A percentile compares a stretch with the other conserved stretches of the same genome.
These are phyloP conservation scores for Gaeumannomyces sp. DNA, from an alignment of 2,329 filamentous ascomycete species.

Conservation along the genomic window DNA sequence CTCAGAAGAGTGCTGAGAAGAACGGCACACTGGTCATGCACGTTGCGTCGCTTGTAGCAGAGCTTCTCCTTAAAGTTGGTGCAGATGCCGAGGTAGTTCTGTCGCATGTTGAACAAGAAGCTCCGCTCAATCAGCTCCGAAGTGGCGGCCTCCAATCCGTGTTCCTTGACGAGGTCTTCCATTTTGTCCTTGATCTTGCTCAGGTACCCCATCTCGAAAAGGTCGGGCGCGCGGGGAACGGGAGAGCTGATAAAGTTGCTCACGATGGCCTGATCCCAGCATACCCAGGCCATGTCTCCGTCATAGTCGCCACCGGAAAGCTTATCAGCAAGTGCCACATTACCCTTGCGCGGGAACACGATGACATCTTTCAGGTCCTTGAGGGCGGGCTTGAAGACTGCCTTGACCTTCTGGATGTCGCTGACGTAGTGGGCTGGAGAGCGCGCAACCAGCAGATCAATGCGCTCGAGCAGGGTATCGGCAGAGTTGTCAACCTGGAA, in stretches of 20 bases:
- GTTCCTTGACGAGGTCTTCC: slow-evolving; percentile 30
- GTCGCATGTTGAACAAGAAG: slow-evolving; percentile 52
- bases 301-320: slow-evolving; percentile 79
- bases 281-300: slow-evolving; percentile 72
- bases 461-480: slow-evolving; percentile 46
- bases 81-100: slow-evolving; percentile 54
- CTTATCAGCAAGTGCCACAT: slow-evolving; percentile 58
- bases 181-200: slow-evolving; percentile 41
- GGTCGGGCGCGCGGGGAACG: slow-evolving; percentile 36
- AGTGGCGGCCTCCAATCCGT: slow-evolving; percentile 21
- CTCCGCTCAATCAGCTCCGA: slow-evolving; percentile 44
- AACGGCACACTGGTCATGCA: slow-evolving; percentile 37
- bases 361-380: slow-evolving; percentile 70
- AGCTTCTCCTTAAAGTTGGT: slow-evolving; percentile 59
- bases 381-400: slow-evolving; percentile 52
- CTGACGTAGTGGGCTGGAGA: slow-evolving; percentile 63
- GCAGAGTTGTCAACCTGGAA: slow-evolving; percentile 52
- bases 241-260: slow-evolving; percentile 59
- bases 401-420: slow-evolving; percentile 65
- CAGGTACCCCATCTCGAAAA: slow-evolving; percentile 44
- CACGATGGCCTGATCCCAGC: slow-evolving; percentile 64
- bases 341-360: slow-evolving; percentile 63
- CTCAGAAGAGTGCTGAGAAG: slow-evolving; percentile 46
- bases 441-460: slow-evolving; percentile 61
- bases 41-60: slow-evolving; percentile 51